These are phyloP conservation scores for Borealophlyctis nickersoniae DNA, from an alignment of 192 early-diverging fungal species.

Conservation along the genomic window DNA sequence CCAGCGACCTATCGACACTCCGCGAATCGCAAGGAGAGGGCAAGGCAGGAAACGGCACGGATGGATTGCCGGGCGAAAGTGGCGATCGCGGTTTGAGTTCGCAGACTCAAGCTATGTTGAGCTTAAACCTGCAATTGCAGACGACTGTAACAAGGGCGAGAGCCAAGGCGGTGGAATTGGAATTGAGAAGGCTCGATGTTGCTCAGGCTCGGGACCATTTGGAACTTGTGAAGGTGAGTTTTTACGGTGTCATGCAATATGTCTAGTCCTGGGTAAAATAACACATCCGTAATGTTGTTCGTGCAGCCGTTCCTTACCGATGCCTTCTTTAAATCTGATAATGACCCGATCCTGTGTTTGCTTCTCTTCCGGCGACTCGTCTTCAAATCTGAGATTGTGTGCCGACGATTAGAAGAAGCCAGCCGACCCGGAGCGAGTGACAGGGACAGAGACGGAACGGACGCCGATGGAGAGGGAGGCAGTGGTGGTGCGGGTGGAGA, in stretches of 20 bases:
- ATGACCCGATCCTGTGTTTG: constrained; percentile 69
- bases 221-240: constrained; percentile 39
- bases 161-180: constrained; percentile 87
- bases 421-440: not conserved
- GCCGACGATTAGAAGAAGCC: constrained; percentile 30
- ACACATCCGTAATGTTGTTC: constrained; percentile 12
- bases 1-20: constrained; percentile 58
- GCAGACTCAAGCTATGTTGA: constrained; percentile 70
- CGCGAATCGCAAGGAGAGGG: not conserved
- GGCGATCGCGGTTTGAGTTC: constrained; percentile 30
- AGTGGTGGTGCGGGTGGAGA: not conserved
- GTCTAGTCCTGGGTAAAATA: no score
- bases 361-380: constrained; percentile 76
- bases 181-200: constrained; percentile 82
- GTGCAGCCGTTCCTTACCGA: constrained; percentile 84
- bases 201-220: constrained; percentile 76
- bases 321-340: constrained; percentile 75
- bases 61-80: constrained; percentile 67
- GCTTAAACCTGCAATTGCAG: constrained; percentile 76
- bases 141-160: constrained; percentile 76
- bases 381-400: constrained; percentile 73
- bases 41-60: constrained; percentile 21
- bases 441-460: not conserved
- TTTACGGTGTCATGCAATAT: no score
- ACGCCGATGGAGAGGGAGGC: not conserved